Evolutionary conservation across 345 rosid species (phyloP).

Genomic region (Dipteronia dyeriana): DNA sequence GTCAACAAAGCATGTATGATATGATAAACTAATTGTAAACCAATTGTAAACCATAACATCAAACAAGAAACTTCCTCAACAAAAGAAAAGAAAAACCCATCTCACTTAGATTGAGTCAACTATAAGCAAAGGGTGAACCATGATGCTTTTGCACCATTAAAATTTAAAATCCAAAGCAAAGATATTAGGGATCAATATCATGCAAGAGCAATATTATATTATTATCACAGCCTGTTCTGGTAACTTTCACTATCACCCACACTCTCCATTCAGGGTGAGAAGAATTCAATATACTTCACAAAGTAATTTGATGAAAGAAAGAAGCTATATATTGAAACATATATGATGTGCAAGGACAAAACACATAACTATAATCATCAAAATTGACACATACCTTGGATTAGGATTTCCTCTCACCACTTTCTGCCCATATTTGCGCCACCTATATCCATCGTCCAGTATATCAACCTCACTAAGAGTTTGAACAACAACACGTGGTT

Average conservation of each 20-base stretch:
- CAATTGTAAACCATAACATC: too few species aligned
- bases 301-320: not conserved
- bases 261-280: conserved; percentile 3
- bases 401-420: conserved; percentile 98
- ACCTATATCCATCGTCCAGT: conserved; percentile 94
- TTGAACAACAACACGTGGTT: conserved; percentile 98
- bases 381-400: conserved; percentile 64
- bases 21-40: too few species aligned
- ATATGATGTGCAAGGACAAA: not conserved
- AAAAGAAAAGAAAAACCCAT: too few species aligned
- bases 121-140: too few species aligned
- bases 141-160: too few species aligned
- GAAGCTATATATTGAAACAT: conserved; percentile 6
- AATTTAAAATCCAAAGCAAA: not conserved
- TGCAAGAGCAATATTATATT: not conserved
- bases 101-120: too few species aligned
- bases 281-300: not conserved
- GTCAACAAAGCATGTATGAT: too few species aligned
- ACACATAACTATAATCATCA: conserved; percentile 9
- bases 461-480: conserved; percentile 96
- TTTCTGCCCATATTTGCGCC: conserved; percentile 99
- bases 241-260: not conserved
- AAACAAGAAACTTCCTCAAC: too few species aligned
- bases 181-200: not conserved
- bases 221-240: not conserved